Conservation (phyloP, 352 stramenopile species). For the Phytophthora sp. region DNA sequence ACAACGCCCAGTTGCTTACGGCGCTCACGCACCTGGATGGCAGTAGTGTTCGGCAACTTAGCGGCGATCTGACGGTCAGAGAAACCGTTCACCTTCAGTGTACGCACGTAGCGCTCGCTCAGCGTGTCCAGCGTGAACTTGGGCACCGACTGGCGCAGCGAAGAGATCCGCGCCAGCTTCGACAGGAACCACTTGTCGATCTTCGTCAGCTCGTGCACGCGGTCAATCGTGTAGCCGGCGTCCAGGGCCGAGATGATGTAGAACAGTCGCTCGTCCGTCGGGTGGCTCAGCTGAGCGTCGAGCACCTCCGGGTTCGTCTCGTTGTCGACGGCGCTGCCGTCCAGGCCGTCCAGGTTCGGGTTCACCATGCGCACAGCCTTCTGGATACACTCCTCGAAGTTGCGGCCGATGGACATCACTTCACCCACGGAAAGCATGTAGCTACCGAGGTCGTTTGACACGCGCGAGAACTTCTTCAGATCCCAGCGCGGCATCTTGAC, state of each 20-base stretch:
- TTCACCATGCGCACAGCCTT: no score
- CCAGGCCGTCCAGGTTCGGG: slow-evolving; percentile 85
- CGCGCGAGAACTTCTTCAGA: slow-evolving; percentile 95
- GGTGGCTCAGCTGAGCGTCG: slow-evolving; percentile 90
- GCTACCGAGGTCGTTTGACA: slow-evolving; percentile 93
- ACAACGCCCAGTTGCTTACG: slow-evolving; percentile 84
- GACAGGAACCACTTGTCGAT: slow-evolving; percentile 99
- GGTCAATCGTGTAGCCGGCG: slow-evolving; percentile 91
- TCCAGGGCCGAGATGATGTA: slow-evolving; percentile 89
- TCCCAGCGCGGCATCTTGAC: slow-evolving; percentile 98
- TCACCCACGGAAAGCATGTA: slow-evolving; percentile 98
- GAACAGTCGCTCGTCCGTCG: slow-evolving; percentile 95
- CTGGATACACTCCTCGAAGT: slow-evolving; percentile 97
- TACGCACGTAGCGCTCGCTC: slow-evolving; percentile 55
- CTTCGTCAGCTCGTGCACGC: slow-evolving; percentile 98
- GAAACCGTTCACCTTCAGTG: slow-evolving; percentile 92
- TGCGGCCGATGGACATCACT: slow-evolving; percentile 97
- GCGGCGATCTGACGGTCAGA: slow-evolving; percentile 90
- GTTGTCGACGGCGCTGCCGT: slow-evolving; percentile 77
- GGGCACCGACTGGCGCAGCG: slow-evolving; percentile 69
- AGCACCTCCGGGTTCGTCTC: slow-evolving; percentile 77
- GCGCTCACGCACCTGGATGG: slow-evolving; percentile 87
- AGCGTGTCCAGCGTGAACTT: slow-evolving; percentile 68
- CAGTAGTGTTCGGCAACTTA: slow-evolving; percentile 67
- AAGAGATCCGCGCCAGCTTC: slow-evolving; percentile 92